phyloP scores from a whole-genome alignment of 2,329 filamentous ascomycete species.

The Bipolaris bicolor region DNA sequence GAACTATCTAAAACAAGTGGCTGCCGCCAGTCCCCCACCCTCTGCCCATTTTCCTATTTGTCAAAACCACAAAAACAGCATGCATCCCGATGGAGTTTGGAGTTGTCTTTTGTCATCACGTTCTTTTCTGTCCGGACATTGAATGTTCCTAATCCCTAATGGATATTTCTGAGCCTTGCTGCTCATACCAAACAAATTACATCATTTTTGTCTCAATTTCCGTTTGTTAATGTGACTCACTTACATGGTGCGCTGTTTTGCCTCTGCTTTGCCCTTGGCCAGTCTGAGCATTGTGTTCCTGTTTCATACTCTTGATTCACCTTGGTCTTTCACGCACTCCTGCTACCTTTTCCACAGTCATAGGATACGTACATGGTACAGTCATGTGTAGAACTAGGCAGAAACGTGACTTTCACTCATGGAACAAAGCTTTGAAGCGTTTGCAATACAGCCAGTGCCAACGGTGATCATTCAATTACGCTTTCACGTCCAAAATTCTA shows the following conservation, averaged over 20 bases:
- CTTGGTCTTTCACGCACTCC: too few relatives aligned
- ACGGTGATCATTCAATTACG: too few relatives aligned
- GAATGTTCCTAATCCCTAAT: constrained; percentile 44
- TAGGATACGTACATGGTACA: too few relatives aligned
- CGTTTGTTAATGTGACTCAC: background rate
- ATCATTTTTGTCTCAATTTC: background rate
- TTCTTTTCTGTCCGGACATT: constrained; percentile 35
- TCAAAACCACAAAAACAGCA: constrained; percentile 21
- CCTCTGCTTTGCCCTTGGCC: background rate
- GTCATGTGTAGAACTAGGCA: too few relatives aligned
- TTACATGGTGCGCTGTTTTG: background rate
- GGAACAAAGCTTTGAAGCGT: too few relatives aligned
- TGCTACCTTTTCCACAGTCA: too few relatives aligned
- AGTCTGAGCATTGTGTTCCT: background rate
- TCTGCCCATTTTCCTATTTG: constrained; percentile 1
- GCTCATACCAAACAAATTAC: constrained; percentile 3
- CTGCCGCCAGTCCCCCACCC: constrained; percentile 17
- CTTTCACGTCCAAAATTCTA: too few relatives aligned
- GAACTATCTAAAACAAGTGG: constrained; percentile 29
- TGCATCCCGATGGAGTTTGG: constrained; percentile 32
- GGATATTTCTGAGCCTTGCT: constrained; percentile 13
- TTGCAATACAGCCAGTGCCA: too few relatives aligned
- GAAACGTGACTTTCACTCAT: too few relatives aligned
- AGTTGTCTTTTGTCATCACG: constrained; percentile 20
- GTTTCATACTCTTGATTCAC: too few relatives aligned